phyloP scores from a whole-genome alignment of 306 rosid genomes.

The Sphenostylis stenocarpa region DNA sequence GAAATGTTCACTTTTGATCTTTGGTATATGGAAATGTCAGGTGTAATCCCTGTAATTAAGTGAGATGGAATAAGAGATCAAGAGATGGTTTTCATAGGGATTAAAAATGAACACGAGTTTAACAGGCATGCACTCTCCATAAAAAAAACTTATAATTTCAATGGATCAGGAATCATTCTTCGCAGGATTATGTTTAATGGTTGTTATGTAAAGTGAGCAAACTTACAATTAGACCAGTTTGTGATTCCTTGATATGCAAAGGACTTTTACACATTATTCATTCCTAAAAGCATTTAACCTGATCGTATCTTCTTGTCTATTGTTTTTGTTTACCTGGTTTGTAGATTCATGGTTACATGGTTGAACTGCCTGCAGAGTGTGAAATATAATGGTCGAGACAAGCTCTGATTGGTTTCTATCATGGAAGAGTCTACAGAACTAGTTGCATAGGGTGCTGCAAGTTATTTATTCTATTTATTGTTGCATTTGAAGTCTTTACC shows the following conservation, averaged over 20 bases:
- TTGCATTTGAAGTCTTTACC: slow-evolving; percentile 20
- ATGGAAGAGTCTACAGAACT: background rate
- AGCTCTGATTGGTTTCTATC: background rate
- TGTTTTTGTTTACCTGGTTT: background rate
- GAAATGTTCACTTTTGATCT: background rate
- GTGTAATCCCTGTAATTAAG: background rate
- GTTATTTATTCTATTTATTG: slow-evolving; percentile 8
- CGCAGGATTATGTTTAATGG: background rate
- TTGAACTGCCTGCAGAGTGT: slow-evolving; percentile 9
- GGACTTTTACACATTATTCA: background rate
- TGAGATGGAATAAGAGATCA: background rate
- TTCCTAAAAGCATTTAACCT: background rate
- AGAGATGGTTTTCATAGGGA: background rate
- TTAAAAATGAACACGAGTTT: background rate
- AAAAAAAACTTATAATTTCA: background rate
- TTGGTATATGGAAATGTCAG: background rate
- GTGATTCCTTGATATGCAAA: background rate
- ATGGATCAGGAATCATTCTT: background rate
- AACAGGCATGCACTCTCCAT: background rate
- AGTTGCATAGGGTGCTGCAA: background rate
- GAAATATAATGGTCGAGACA: slow-evolving; percentile 1
- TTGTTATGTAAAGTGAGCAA: background rate
- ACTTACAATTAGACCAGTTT: background rate
- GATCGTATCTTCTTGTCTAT: background rate
- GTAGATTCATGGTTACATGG: background rate